Percentiles rank a stretch among this genome's conserved stretches.
Evolutionary conservation across 2,329 filamentous ascomycete species (phyloP).

Genomic region (Trichoderma cornu-damae): DNA sequence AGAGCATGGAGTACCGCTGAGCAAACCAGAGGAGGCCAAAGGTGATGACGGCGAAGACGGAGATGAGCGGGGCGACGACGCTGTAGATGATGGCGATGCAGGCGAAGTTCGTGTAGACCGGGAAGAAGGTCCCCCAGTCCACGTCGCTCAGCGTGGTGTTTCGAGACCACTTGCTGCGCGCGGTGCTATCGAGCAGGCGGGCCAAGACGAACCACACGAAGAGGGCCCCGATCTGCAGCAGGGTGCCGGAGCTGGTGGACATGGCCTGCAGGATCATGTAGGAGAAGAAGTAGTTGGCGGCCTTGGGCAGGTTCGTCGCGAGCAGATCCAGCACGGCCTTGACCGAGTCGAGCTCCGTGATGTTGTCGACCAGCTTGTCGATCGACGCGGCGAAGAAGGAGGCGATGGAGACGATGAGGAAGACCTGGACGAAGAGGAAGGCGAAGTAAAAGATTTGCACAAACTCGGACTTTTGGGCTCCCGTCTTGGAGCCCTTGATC

Average conservation of each 20-base stretch:
- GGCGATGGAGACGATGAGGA: conserved; percentile 84
- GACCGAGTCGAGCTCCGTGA: conserved; percentile 48
- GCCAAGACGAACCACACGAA: conserved; percentile 77
- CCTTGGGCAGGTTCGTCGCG: conserved; percentile 73
- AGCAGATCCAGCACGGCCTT: conserved; percentile 64
- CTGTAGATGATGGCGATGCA: conserved; percentile 88
- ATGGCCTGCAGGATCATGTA: conserved; percentile 96
- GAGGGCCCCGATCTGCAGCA: conserved; percentile 77
- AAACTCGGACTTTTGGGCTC: conserved; percentile 70
- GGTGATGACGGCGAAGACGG: conserved; percentile 88
- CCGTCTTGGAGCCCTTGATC: conserved; percentile 76
- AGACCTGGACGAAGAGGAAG: conserved; percentile 92
- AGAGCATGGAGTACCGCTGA: conserved; percentile 94
- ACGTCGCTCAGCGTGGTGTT: conserved; percentile 74
- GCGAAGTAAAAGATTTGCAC: conserved; percentile 90
- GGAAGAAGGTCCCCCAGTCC: conserved; percentile 90
- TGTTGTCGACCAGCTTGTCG: conserved; percentile 53
- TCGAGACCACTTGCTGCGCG: conserved; percentile 74
- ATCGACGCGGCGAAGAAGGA: conserved; percentile 64
- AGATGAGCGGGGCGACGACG: conserved; percentile 82
- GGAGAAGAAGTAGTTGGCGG: conserved; percentile 96
- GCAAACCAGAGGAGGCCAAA: conserved; percentile 90
- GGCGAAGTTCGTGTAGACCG: conserved; percentile 93
- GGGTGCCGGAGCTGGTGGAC: conserved; percentile 80
- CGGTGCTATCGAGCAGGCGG: conserved; percentile 76